Evolutionary conservation across 163 green algal genomes (phyloP), one percentile per base, ranked within the genome.

Genomic region (Coccomyxa subellipsoidea): DNA sequence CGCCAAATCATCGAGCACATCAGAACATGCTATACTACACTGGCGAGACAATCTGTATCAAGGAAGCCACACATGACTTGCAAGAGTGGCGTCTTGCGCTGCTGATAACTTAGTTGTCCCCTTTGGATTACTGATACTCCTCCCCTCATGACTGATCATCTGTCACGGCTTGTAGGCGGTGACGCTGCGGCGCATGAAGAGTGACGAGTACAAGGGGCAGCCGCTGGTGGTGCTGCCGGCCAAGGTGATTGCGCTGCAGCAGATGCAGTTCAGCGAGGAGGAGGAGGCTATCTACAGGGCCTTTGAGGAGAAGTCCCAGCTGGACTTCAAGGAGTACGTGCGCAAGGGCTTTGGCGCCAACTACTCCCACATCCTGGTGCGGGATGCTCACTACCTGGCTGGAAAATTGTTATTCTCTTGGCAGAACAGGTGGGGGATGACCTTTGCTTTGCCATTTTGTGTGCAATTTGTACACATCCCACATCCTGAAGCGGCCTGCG

Each of bases 341-440:
- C 18, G 31, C 31, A 5, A 47, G 8, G 31, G 53, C 29, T 72
- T 72, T 38, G n/a, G 40, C 21, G 31, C 47, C n/a, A 81, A 81
- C 53, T 75, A 75, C 47, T 23, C 47, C 40, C 36, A 73, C 77
- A 81, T 81, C 53, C 77, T 81, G 77, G 77, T 81, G 77, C 21
- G 76, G 72, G 72, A 21, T 47, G 31, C 27, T 31, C 36, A 10
- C 34, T 78, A 15, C 27, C 72, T 54, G 34, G 12, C 12, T 47
- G 25, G 53, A 29, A 27, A 47, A 78, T 15, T 31, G 32, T 27
- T 21, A 15, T 7, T 40, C 32, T n/a, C 15, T 78, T n/a, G n/a
- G n/a, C n/a, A n/a, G n/a, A n/a, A n/a, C n/a, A n/a, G n/a, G n/a
- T n/a, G n/a, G n/a, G n/a, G n/a, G n/a, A n/a, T n/a, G n/a, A n/a